A percentile compares a stretch with the other conserved stretches of the same genome.
phyloP scores from a whole-genome alignment of 345 rosid species.

The Dipteronia sinensis region DNA sequence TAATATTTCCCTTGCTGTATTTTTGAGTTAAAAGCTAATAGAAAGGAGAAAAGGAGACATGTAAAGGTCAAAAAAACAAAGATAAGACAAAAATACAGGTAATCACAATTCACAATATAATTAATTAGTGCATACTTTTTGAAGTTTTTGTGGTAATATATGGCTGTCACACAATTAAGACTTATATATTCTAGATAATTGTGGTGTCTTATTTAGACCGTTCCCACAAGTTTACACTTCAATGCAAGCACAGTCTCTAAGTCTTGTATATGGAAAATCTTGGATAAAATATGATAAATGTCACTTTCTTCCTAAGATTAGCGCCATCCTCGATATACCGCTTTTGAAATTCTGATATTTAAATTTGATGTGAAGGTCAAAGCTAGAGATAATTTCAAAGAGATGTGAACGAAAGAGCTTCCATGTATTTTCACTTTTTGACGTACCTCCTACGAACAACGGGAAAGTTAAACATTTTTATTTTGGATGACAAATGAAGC shows the following conservation, averaged over 20 bases:
- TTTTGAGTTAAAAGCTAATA: not conserved
- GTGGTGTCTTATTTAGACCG: conserved; percentile 17
- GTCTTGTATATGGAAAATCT: not conserved
- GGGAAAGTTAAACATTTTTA: no score
- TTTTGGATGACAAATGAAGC: no score
- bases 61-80: conserved; percentile 10
- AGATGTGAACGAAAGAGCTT: no score
- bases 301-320: conserved; percentile 3
- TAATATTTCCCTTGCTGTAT: not conserved
- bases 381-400: not conserved
- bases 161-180: conserved; percentile 19
- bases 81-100: conserved; percentile 14
- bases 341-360: not conserved
- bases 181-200: not conserved
- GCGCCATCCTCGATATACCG: not conserved
- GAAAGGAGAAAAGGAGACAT: not conserved
- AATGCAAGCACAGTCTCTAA: not conserved
- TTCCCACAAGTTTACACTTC: conserved; percentile 12
- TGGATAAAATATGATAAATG: not conserved
- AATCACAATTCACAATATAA: conserved; percentile 1
- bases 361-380: not conserved
- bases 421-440: not conserved
- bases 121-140: not conserved
- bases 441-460: not conserved
- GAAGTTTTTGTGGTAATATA: not conserved